Base-by-base conservation (phyloP, 371 early-diverging fungal genomes). In the Mortierella sp. region DNA sequence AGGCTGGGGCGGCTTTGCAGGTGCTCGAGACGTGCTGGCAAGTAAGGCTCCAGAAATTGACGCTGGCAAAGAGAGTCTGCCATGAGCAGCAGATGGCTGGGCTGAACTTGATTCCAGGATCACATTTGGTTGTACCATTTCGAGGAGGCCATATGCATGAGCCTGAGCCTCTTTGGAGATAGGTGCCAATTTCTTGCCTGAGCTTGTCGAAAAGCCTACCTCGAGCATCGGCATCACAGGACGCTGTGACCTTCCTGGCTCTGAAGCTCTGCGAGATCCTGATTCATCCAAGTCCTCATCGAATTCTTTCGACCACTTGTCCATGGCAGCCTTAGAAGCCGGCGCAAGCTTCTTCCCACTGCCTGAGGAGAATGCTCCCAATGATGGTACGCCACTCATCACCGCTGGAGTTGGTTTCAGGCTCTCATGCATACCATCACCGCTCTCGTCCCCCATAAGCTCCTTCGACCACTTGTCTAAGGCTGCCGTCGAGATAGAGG, bases 111-210 rank as follows among this genome's bases (percentile, higher is more conserved):
- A 0, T 10, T 42, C 68, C 68, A 21, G 42, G 24, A 21, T 34
- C 24, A 10, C 21, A 2, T 26, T 14, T 0, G 78, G 70, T 0
- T 58, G 73, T 6, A 76, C 78, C 57, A 85, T 34, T 47, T 85
- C 82, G 38, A 85, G 50, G 14, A 81, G 26, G 47, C 80, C 70
- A 5, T 70, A 70, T 0, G 85, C 85, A 26, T 72, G 82, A 0
- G 70, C 77, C 55, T 77, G 79, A 11, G 85, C 81, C 0, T 74
- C 79, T 45, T 77, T 79, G 10, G 85, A 85, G 13, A 85, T 65
- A 0, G 82, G 82, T 13, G 81, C 79, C 50, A 85, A 71, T 2
- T 75, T 28, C 28, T 75, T 81, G 7, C 82, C 81, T 16, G 50
- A 52, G n/a, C 79, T 82, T 2, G 79, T 77, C 10, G 78, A 52